These are phyloP conservation scores for Porphyrellus cyaneotinctus DNA, from an alignment of 768 basidiomycete species.

Conservation along the genomic window DNA sequence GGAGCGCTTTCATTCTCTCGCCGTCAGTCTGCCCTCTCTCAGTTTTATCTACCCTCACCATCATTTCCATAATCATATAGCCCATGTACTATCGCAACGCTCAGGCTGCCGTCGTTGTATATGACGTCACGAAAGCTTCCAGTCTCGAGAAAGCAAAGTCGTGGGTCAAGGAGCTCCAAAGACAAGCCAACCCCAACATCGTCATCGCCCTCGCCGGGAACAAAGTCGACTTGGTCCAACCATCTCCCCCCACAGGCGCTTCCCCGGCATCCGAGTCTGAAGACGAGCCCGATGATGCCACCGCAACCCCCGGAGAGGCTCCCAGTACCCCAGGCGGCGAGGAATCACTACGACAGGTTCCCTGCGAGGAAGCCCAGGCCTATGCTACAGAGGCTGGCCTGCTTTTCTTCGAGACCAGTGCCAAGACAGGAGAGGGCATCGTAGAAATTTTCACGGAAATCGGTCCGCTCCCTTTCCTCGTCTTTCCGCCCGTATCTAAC, in stretches of 20 bases:
- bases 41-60: slow-evolving; percentile 4
- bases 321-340: slow-evolving; percentile 49
- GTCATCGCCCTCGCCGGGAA: slow-evolving; percentile 98
- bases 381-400: slow-evolving; percentile 94
- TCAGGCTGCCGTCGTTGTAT: slow-evolving; percentile 96
- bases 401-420: slow-evolving; percentile 96
- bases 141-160: slow-evolving; percentile 98
- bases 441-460: slow-evolving; percentile 98
- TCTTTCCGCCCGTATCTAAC: background rate
- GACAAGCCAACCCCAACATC: slow-evolving; percentile 98
- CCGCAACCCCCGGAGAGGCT: slow-evolving; percentile 73
- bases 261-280: slow-evolving; percentile 64
- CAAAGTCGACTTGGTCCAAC: slow-evolving; percentile 88
- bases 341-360: slow-evolving; percentile 83
- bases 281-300: slow-evolving; percentile 92
- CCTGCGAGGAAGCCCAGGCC: slow-evolving; percentile 91
- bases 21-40: slow-evolving; percentile 47
- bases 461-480: slow-evolving; percentile 47
- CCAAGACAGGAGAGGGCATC: slow-evolving; percentile 94
- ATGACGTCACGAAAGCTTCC: slow-evolving; percentile 93
- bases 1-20: slow-evolving; percentile 97
- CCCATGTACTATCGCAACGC: slow-evolving; percentile 99
- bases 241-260: slow-evolving; percentile 48
- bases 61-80: slow-evolving; percentile 37
- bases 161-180: slow-evolving; percentile 98